Percentiles rank a stretch among this genome's conserved stretches.
These are phyloP conservation scores for Cladorrhinum samala DNA, from an alignment of 495 filamentous ascomycete genomes.

Conservation along the genomic window DNA sequence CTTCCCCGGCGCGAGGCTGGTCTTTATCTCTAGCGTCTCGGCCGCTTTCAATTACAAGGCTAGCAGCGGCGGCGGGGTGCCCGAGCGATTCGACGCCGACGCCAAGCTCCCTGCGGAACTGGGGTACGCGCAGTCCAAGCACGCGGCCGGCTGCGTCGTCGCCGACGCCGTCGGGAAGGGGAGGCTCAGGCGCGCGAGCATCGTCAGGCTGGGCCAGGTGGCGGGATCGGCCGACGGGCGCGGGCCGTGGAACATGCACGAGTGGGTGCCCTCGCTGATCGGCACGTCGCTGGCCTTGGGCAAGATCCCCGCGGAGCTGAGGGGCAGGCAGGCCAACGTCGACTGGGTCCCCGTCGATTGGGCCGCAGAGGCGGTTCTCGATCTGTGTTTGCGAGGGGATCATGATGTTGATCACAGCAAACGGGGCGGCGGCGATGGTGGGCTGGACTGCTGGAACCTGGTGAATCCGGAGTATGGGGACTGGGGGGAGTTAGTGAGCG, in stretches of 20 bases:
- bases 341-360: slow-evolving; percentile 2
- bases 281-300: not conserved
- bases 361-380: not conserved
- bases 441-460: not conserved
- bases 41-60: slow-evolving; percentile 24
- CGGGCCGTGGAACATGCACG: not conserved
- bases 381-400: not conserved
- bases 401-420: not conserved
- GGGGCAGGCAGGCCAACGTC: not conserved
- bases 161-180: not conserved
- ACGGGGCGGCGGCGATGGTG: not conserved
- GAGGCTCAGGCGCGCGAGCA: not conserved
- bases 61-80: not conserved
- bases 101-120: not conserved
- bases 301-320: not conserved
- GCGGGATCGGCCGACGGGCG: not conserved
- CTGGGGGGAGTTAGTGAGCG: not conserved
- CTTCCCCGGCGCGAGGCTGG: slow-evolving; percentile 22
- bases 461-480: not conserved
- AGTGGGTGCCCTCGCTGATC: not conserved
- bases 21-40: slow-evolving; percentile 44
- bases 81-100: not conserved
- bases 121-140: not conserved
- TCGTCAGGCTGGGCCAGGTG: not conserved
- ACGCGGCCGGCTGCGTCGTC: not conserved